A percentile compares a stretch with the other conserved stretches of the same genome.
These are phyloP conservation scores for Sungouiozyma intestinalis DNA, from an alignment of 805 yeast species.

Conservation along the genomic window DNA sequence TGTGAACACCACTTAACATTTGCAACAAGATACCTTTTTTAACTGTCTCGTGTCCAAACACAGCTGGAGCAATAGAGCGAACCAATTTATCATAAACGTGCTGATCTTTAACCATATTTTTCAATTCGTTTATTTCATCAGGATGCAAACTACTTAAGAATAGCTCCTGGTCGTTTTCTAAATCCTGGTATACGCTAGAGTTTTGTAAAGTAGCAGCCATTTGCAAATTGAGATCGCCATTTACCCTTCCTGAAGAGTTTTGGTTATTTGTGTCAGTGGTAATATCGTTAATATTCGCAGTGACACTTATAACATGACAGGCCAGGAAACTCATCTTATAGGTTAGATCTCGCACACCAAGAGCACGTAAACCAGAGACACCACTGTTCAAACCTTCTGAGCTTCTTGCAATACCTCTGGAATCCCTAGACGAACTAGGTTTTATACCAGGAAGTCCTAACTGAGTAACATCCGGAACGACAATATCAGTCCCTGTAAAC, in stretches of 20 bases:
- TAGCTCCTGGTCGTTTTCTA: conserved; percentile 67
- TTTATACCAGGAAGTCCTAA: conserved; percentile 91
- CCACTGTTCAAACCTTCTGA: conserved; percentile 70
- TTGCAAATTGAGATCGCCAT: conserved; percentile 14
- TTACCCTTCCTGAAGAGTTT: conserved; percentile 1
- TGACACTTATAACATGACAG: conserved; percentile 70
- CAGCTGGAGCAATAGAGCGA: conserved; percentile 87
- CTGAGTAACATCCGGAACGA: conserved; percentile 89
- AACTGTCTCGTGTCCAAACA: conserved; percentile 88
- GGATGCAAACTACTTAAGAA: conserved; percentile 70
- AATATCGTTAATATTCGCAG: conserved; percentile 18
- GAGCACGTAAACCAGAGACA: conserved; percentile 74
- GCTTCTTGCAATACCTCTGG: conserved; percentile 34
- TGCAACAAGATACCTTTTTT: conserved; percentile 87
- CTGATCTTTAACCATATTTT: conserved; percentile 82
- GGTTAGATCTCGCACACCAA: conserved; percentile 93
- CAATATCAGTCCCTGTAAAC: conserved; percentile 91
- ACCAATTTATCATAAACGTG: conserved; percentile 78
- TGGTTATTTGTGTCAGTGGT: conserved; percentile 1
- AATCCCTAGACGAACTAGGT: conserved; percentile 69
- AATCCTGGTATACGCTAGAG: conserved; percentile 28
- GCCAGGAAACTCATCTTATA: conserved; percentile 87
- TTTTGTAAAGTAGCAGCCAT: conserved; percentile 21
- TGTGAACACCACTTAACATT: conserved; percentile 91
- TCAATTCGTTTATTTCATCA: conserved; percentile 74